Base-by-base conservation (phyloP, 2,329 filamentous ascomycete species). In the Paraphaeosphaeria sporulosa region DNA sequence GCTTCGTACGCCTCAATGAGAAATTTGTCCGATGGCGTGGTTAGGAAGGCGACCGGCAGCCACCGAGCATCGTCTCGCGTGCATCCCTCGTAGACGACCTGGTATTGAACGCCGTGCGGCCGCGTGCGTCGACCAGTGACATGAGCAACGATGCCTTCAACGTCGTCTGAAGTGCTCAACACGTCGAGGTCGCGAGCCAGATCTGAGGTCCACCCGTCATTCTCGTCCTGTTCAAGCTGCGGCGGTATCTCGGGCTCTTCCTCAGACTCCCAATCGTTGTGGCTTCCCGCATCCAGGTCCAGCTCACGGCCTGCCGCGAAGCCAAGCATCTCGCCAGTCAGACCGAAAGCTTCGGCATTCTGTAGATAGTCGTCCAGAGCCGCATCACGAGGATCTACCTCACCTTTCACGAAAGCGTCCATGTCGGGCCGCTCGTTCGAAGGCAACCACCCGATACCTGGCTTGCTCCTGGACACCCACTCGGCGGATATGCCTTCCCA, bases 281-380 rank as follows among this genome's bases (percentile, higher is more conserved):
- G 71, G 43, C 70, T 72, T 15, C 72, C 70, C 23, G 63, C 67
- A 23, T 71, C 70, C 8, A 77, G 65, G 49, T 73, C 71, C 68
- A 78, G 68, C n/a, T 71, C 67, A 10, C 76, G 70, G n/a, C 64
- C 67, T 27, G 66, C 65, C n/a, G 67, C 65, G 55, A 77, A 77
- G 12, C 61, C 64, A 36, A 69, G 43, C 47, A 71, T 57, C 25
- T 74, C 72, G 15, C 75, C 71, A 19, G 71, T 70, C 50, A 72
- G 63, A 3, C 80, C 81, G 50, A 83, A 82, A 1, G 82, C 82
- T 19, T 77, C 78, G 69, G 91, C 82, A 62, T 93, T 92, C 46
- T 86, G 84, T 69, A 92, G 89, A 67, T 93, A 93, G 69, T 94
- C 91, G 1, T 86, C 85, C 66, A 89, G 78, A 44, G 88, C 80